Evolutionary conservation across 345 rosid species (phyloP), one percentile per base, ranked within the genome.

Genomic region (Salix viminalis): DNA sequence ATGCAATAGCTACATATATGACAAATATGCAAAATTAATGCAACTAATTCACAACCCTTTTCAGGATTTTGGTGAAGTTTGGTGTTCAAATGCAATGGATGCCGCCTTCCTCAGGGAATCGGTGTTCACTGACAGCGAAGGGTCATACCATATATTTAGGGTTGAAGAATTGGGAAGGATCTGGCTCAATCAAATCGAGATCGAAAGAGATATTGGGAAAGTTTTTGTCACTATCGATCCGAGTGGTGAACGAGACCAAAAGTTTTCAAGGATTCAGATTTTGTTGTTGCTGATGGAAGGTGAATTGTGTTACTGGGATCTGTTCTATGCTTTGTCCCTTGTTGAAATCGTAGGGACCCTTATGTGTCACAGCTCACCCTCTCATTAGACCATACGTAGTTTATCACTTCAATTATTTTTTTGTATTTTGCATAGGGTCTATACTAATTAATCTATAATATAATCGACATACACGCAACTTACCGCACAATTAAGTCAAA

Each of bases 191-290:
- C 64, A 58, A 58, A 58, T 58, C 14, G 64, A 12, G 64, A 58
- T 58, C 9, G 30, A 19, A 13, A 46, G 66, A 44, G 58, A 72
- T 79, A 84, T 74, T 77, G 42, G 81, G 73, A 71, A 82, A n/a
- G n/a, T 79, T 84, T 79, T 84, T 79, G 83, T 74, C 85, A 67
- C 72, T 71, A 79, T 74, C 72, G 44, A 23, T 65, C 54, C 62
- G 66, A 78, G 60, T 23, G 48, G 48, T 23, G 76, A 34, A 82
- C 64, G 77, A 69, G 66, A 79, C 71, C 76, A 80, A 80, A 64
- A 23, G 65, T 76, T 83, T 81, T 83, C 81, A 83, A 80, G 83
- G 83, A 78, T 81, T 78, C 64, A 68, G 88, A 78, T 83, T 85
- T 85, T 83, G 78, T 85, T 81, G 83, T 79, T 83, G 79, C 79